Evolutionary conservation across 2,329 filamentous ascomycete genomes (phyloP), one percentile per base, ranked within the genome.

Genomic region (Aspergillus neotritici): DNA sequence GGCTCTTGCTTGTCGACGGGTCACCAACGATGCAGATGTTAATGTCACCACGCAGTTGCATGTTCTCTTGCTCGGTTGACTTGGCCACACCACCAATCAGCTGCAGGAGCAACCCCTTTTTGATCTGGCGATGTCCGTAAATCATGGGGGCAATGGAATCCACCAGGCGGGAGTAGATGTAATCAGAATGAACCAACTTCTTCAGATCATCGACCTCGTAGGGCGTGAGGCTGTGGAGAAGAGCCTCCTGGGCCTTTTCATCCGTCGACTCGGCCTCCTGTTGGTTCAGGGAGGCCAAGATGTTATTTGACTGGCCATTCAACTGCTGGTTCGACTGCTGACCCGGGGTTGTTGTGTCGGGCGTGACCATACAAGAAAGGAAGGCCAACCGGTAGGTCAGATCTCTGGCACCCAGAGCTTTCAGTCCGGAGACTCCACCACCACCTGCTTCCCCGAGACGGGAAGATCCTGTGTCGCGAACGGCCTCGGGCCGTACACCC

Each of bases 21-120:
- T 98, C 93, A 47, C 93, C 93, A 46, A 98, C 93, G 55, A 98
- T 87, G 68, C 93, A 98, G 50, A 98, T 94, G 70, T 98, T 98
- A 74, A 98, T 90, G 62, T 98, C 93, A 54, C 93, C 93, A 77
- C 93, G 83, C 34, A 98, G 77, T 51, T 90, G 82, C 88, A 98
- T 95, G 49, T 88, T 91, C 69, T 98, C 93, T 39, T 63, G 55
- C 0, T 88, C 79, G 0, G 93, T 98, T 15, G 80, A 79, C 67
- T 98, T 98, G 68, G 83, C 82, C 2, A 98, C 87, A 73, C 93
- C 93, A n/a, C 89, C 87, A 79, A 98, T 88, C 36, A 98, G 76
- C 66, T 98, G 93, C 33, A 98, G 76, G 6, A 98, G 78, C 16
- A 98, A 74, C 25, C 93, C 93, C 68, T 98, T 98, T 72, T 98